Percentiles rank a stretch among this genome's conserved stretches.
These are phyloP conservation scores for Nasturtium officinale DNA, from an alignment of 345 rosid species.

Conservation along the genomic window DNA sequence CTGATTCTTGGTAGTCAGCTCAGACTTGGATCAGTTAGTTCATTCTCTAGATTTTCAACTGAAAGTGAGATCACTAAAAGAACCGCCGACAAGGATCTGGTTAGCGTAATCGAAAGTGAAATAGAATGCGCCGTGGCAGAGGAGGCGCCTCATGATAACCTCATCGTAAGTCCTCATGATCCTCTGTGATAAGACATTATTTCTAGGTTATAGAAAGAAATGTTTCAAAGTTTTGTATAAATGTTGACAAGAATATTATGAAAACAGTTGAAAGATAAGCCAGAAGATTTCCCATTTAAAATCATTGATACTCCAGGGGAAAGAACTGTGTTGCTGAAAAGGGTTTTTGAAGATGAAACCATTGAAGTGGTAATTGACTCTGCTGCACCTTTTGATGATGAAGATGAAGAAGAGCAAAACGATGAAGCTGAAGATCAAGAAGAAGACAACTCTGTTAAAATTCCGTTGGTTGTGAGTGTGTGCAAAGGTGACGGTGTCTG, in stretches of 20 bases:
- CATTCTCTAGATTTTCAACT: conserved; percentile 43
- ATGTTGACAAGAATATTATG: no score
- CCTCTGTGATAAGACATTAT: neutral
- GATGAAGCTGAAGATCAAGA: conserved; percentile 29
- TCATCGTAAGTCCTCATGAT: conserved; percentile 27
- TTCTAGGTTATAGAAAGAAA: no score
- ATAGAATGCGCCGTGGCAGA: conserved; percentile 55
- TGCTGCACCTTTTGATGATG: conserved; percentile 23
- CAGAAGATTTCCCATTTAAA: conserved; percentile 58
- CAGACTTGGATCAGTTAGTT: conserved; percentile 11
- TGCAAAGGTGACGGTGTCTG: conserved; percentile 44
- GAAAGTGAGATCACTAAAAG: conserved; percentile 28
- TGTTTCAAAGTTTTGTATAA: no score
- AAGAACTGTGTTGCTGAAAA: conserved; percentile 49
- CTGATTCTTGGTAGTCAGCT: conserved; percentile 29
- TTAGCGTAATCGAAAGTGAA: conserved; percentile 53
- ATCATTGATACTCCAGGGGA: conserved; percentile 64
- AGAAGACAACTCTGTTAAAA: neutral
- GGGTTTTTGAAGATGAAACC: conserved; percentile 50
- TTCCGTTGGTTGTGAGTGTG: conserved; percentile 59
- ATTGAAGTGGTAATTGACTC: conserved; percentile 60
- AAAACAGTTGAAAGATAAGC: conserved; percentile 42
- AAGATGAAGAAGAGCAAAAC: conserved; percentile 19
- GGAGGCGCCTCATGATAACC: conserved; percentile 18
- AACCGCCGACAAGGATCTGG: conserved; percentile 48